Conservation (phyloP, 2,329 filamentous ascomycete genomes). For the Fusarium sp. region DNA sequence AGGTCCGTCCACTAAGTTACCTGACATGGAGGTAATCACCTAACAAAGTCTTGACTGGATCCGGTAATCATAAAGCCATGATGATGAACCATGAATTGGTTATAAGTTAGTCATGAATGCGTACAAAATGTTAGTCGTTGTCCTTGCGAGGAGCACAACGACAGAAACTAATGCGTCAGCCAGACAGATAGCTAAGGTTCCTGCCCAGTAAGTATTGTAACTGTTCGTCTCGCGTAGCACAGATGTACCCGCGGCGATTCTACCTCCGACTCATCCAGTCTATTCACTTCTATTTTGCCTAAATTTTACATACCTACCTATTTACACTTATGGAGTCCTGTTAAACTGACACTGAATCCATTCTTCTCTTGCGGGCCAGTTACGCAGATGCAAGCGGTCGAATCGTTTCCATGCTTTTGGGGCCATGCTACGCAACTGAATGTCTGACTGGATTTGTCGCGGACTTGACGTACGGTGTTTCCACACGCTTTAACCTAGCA, state of each 20-base stretch:
- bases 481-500: conserved; percentile 26
- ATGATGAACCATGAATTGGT: conserved; percentile 1
- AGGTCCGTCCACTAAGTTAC: conserved; percentile 22
- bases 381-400: conserved; percentile 27
- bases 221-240: not conserved
- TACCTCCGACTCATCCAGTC: conserved; percentile 11
- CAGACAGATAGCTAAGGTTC: not conserved
- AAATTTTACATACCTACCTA: conserved; percentile 18
- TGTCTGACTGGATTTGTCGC: conserved; percentile 31
- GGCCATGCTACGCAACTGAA: conserved; percentile 24
- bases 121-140: not conserved
- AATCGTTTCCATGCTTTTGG: conserved; percentile 33
- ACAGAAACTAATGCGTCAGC: not conserved
- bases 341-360: conserved; percentile 7
- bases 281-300: conserved; percentile 10
- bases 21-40: conserved; percentile 9
- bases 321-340: conserved; percentile 18
- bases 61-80: conserved; percentile 1
- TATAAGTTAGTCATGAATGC: not conserved
- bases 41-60: conserved; percentile 3
- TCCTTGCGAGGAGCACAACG: not conserved
- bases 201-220: not conserved
- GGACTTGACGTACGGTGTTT: conserved; percentile 40
- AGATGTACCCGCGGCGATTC: conserved; percentile 13
- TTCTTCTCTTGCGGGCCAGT: conserved; percentile 17